Evolutionary conservation across 768 basidiomycete species (phyloP).

Genomic region (Calocybe indica): DNA sequence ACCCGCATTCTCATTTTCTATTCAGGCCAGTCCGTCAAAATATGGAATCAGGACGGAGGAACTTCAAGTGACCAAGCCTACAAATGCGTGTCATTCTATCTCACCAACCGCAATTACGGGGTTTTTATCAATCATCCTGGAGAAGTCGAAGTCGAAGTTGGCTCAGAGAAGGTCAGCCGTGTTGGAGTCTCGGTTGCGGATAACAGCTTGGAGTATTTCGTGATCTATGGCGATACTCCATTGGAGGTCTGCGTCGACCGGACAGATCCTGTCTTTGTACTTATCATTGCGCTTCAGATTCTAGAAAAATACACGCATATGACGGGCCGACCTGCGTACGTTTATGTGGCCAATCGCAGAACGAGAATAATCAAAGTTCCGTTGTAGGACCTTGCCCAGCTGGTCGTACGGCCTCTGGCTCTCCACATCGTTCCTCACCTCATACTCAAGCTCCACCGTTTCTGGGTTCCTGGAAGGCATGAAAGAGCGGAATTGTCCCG

Average conservation of each 20-base stretch:
- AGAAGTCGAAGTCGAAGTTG: conserved; percentile 71
- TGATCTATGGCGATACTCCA: conserved; percentile 66
- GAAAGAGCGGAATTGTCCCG: conserved; percentile 53
- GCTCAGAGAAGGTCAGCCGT: conserved; percentile 58
- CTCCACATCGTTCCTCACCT: conserved; percentile 71
- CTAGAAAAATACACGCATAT: conserved; percentile 56
- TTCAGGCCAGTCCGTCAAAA: conserved; percentile 48
- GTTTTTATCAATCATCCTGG: conserved; percentile 74
- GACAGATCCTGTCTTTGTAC: background rate
- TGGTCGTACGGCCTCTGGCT: conserved; percentile 81
- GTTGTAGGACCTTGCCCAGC: conserved; percentile 51
- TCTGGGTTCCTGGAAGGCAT: conserved; percentile 67
- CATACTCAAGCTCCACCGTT: conserved; percentile 63
- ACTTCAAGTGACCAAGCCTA: conserved; percentile 66
- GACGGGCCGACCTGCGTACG: conserved; percentile 57
- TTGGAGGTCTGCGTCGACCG: conserved; percentile 38
- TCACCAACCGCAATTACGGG: conserved; percentile 67
- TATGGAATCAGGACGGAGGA: conserved; percentile 77
- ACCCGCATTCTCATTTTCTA: conserved; percentile 7
- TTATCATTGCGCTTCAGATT: conserved; percentile 29
- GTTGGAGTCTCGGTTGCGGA: conserved; percentile 62
- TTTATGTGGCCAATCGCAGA: conserved; percentile 1
- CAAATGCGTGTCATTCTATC: conserved; percentile 65
- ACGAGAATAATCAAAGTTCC: conserved; percentile 15
- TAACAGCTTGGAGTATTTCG: conserved; percentile 59